Conservation (phyloP, 495 filamentous ascomycete genomes). For the Penicillium lagena region DNA sequence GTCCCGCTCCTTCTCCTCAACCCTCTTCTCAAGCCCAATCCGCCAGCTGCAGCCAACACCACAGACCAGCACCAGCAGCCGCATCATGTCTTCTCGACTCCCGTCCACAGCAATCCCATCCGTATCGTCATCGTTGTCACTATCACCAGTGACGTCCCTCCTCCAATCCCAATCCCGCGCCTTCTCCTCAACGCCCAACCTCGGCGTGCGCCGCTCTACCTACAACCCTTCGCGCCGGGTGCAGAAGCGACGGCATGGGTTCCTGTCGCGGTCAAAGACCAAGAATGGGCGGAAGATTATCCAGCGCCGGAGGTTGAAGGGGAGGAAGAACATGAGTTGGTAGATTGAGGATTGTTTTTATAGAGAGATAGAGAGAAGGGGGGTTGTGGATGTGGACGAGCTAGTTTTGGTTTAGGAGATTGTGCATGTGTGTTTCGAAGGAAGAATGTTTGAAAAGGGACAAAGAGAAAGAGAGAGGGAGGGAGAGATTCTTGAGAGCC, state of each 20-base stretch:
- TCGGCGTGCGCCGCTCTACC: slow-evolving; percentile 52
- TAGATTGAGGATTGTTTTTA: slow-evolving; percentile 11
- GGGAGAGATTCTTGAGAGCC: background rate
- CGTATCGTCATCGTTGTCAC: slow-evolving; percentile 16
- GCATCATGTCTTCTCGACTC: slow-evolving; percentile 17
- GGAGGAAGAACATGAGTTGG: slow-evolving; percentile 56
- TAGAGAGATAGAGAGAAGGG: background rate
- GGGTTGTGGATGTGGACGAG: background rate
- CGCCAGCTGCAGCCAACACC: background rate
- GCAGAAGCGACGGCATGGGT: slow-evolving; percentile 66
- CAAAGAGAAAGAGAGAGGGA: background rate
- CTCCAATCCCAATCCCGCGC: slow-evolving; percentile 18
- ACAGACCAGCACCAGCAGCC: slow-evolving; percentile 5
- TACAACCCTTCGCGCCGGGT: slow-evolving; percentile 63
- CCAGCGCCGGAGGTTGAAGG: slow-evolving; percentile 51
- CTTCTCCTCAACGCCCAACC: slow-evolving; percentile 36
- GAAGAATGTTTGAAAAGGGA: too few species aligned
- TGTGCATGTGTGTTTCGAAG: background rate
- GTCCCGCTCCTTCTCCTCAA: slow-evolving; percentile 18
- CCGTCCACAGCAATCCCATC: slow-evolving; percentile 6
- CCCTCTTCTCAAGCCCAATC: slow-evolving; percentile 23
- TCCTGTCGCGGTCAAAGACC: slow-evolving; percentile 51
- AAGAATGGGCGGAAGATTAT: slow-evolving; percentile 52
- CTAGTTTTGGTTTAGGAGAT: too few species aligned
- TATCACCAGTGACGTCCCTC: slow-evolving; percentile 4